Conservation (phyloP, 352 stramenopile genomes). For the Phytophthora hybrid region DNA sequence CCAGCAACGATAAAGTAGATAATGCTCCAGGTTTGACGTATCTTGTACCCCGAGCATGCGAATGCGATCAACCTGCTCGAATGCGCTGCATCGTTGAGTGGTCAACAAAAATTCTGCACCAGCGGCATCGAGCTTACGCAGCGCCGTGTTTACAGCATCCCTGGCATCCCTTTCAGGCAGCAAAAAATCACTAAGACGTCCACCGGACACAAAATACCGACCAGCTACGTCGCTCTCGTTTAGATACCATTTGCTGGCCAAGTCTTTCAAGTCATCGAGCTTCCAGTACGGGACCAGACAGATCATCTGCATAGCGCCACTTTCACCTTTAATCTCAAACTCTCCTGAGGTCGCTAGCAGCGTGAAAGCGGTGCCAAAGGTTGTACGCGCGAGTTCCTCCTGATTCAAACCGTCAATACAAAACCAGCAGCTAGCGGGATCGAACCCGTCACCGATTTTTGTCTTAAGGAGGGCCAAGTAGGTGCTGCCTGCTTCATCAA, state of each 20-base stretch:
- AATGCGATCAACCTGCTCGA: neutral
- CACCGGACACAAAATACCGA: conserved; percentile 17
- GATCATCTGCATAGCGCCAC: too few species aligned
- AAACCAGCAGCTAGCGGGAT: neutral
- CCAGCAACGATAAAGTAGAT: neutral
- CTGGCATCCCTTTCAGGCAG: neutral
- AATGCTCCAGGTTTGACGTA: conserved; percentile 1
- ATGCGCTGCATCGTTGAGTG: neutral
- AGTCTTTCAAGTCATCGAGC: neutral
- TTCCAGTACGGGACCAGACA: too few species aligned
- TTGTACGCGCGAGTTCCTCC: neutral
- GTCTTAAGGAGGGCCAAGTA: neutral
- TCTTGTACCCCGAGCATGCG: neutral
- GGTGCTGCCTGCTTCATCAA: neutral
- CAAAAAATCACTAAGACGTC: conserved; percentile 19
- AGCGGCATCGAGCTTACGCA: neutral
- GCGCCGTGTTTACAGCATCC: neutral
- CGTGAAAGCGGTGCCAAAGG: neutral
- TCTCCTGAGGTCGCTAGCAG: conserved; percentile 12
- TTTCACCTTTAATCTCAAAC: neutral
- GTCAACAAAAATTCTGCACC: neutral
- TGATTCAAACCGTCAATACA: conserved; percentile 18
- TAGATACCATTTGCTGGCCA: neutral
- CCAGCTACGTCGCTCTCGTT: conserved; percentile 3
- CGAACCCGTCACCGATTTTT: neutral